These are phyloP conservation scores for Pyrenophora teres DNA, from an alignment of 2,329 filamentous ascomycete species.

Conservation along the genomic window DNA sequence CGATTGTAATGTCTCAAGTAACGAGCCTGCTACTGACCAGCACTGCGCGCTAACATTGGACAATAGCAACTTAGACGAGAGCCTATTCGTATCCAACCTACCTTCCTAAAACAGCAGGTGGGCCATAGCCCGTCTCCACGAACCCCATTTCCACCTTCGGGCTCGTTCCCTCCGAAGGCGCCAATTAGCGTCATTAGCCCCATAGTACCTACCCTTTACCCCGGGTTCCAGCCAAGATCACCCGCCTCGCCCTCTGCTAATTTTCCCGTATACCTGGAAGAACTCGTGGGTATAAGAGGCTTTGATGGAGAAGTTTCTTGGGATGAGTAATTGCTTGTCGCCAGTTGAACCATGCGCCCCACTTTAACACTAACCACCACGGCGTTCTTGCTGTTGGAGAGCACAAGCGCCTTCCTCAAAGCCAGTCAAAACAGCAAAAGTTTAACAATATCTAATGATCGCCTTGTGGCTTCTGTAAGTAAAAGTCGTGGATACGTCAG, in stretches of 20 bases:
- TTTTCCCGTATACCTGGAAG: conserved; percentile 24
- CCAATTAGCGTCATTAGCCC: conserved; percentile 15
- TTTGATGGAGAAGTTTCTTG: conserved; percentile 4
- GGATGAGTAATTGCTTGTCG: background rate
- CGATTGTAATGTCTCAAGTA: no score
- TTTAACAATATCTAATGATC: conserved; percentile 52
- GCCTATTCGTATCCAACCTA: no score
- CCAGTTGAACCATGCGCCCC: conserved; percentile 18
- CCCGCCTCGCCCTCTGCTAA: conserved; percentile 14
- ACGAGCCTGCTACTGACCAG: no score
- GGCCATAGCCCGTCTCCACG: no score
- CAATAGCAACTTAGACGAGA: no score
- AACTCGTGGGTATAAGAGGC: conserved; percentile 11
- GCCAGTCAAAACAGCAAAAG: conserved; percentile 25
- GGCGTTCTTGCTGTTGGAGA: conserved; percentile 17
- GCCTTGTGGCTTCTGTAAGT: conserved; percentile 51
- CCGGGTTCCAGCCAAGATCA: conserved; percentile 16
- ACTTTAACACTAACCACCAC: conserved; percentile 2
- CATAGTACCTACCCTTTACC: conserved; percentile 20
- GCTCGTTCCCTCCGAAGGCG: conserved; percentile 18
- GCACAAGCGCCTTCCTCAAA: conserved; percentile 22
- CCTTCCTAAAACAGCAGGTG: no score
- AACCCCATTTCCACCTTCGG: conserved; percentile 12
- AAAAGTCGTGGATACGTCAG: conserved; percentile 52
- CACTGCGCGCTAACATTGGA: no score